Percentiles rank a stretch among this genome's conserved stretches.
Conservation (phyloP, 192 early-diverging fungal genomes). For the Phlyctochytrium bullatum region DNA sequence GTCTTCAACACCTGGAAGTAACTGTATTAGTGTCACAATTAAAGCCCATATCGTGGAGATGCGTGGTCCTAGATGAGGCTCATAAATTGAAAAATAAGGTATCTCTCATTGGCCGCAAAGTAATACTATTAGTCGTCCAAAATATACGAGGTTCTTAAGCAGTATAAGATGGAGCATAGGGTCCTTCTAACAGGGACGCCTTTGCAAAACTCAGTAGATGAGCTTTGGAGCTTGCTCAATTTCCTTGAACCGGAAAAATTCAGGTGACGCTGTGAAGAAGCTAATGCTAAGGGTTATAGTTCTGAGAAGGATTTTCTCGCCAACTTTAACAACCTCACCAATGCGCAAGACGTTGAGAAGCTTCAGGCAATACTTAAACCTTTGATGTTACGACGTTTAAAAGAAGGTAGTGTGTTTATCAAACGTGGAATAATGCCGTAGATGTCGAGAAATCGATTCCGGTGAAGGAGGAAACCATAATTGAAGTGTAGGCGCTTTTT, state of each 20-base stretch:
- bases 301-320: slow-evolving; percentile 66
- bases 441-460: slow-evolving; percentile 87
- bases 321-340: slow-evolving; percentile 67
- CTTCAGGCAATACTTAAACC: slow-evolving; percentile 76
- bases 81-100: slow-evolving; percentile 83
- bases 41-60: slow-evolving; percentile 68
- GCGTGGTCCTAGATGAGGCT: slow-evolving; percentile 79
- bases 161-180: slow-evolving; percentile 73
- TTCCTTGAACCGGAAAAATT: slow-evolving; percentile 78
- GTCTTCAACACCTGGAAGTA: neutral
- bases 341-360: slow-evolving; percentile 73
- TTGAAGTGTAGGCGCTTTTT: slow-evolving; percentile 60
- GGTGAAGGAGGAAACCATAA: slow-evolving; percentile 86
- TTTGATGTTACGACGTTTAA: slow-evolving; percentile 81
- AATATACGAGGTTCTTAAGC: slow-evolving; percentile 70
- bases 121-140: slow-evolving; percentile 50
- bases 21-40: slow-evolving; percentile 57
- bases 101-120: neutral
- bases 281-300: neutral
- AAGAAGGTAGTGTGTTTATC: slow-evolving; percentile 50
- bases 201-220: slow-evolving; percentile 78
- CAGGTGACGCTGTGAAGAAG: neutral
- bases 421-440: slow-evolving; percentile 3
- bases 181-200: slow-evolving; percentile 82
- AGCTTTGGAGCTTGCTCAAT: slow-evolving; percentile 78